These are phyloP conservation scores for Salmacisia buchloeana DNA, from an alignment of 1,284 basidiomycete species.

Conservation along the genomic window DNA sequence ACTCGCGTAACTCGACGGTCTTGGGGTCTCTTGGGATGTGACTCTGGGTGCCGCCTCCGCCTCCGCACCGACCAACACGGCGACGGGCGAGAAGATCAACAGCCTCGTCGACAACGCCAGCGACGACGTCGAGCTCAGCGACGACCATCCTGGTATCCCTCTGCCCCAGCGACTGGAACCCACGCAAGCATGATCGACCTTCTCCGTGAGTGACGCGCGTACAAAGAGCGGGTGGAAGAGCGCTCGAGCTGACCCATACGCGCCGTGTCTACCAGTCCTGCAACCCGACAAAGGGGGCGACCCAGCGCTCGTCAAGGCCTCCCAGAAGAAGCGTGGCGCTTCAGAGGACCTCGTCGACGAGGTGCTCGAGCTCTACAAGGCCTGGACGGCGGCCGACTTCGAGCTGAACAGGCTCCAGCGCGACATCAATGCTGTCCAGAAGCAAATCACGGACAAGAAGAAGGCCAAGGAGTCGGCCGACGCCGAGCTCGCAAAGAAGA, in stretches of 20 bases:
- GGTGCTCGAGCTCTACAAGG: constrained; percentile 81
- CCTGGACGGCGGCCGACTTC: constrained; percentile 85
- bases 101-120: too few relatives aligned
- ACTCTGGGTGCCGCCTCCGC: too few relatives aligned
- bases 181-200: constrained; percentile 7
- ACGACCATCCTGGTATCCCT: too few relatives aligned
- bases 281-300: constrained; percentile 67
- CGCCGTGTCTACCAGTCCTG: constrained; percentile 26
- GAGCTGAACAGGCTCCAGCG: constrained; percentile 73
- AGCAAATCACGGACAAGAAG: constrained; percentile 87
- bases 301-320: constrained; percentile 84
- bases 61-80: too few relatives aligned
- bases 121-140: too few relatives aligned
- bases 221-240: background rate
- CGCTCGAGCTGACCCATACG: constrained; percentile 13
- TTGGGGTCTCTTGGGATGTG: too few relatives aligned
- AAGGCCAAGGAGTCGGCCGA: constrained; percentile 88
- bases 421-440: constrained; percentile 82
- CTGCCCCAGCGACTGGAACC: too few relatives aligned
- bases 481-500: constrained; percentile 75
- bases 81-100: too few relatives aligned
- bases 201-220: background rate
- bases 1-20: too few relatives aligned
- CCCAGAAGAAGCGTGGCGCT: constrained; percentile 83
- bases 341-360: constrained; percentile 88